Base-by-base conservation (phyloP, 2,329 filamentous ascomycete species). In the Claviceps arundinis region DNA sequence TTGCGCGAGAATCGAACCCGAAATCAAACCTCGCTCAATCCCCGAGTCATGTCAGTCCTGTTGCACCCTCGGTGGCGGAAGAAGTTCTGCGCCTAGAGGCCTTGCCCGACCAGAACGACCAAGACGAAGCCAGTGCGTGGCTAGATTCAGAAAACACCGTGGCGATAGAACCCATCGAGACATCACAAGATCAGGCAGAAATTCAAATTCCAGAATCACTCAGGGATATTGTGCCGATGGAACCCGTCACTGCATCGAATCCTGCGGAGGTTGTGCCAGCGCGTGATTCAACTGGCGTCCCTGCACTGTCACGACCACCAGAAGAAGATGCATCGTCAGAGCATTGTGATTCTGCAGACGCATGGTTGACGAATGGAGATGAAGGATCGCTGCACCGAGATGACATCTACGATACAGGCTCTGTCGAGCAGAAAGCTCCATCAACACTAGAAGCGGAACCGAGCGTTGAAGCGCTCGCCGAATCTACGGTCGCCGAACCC, bases 41-140 rank as follows among this genome's bases (percentile, higher is more conserved):
- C 16, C 30, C 19, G 14, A 3, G 7, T 34, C 22, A 34, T 19
- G 16, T 19, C 47, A 8, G 17, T 14, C 41, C 47, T 41, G 42
- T 17, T 14, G 37, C 34, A 16, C 3, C 47, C 6, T 22, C 22
- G 3, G 13, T 34, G 13, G 34, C 40, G 14, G 47, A 47, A 37
- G 17, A 52, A 16, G 11, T 17, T 13, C 13, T 37, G 14, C 17
- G 47, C 13, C 22, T 42, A 24, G 43, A 41, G 6, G 16, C 22
- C 17, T 41, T 43, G 50, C 37, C 37, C 9, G 37, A 44, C 16
- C 47, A 47, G 2, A 50, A 54, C 44, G 52, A 57, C 24, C 4
- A 17, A 37, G 57, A 55, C 22, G 55, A 54, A n/a, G 50, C 52
- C 37, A 55, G 56, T 37, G 58, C 58, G 34, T 62, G 60, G 60